phyloP scores from a whole-genome alignment of 495 filamentous ascomycete genomes.

The Paragyromitra xinjiangensis region DNA sequence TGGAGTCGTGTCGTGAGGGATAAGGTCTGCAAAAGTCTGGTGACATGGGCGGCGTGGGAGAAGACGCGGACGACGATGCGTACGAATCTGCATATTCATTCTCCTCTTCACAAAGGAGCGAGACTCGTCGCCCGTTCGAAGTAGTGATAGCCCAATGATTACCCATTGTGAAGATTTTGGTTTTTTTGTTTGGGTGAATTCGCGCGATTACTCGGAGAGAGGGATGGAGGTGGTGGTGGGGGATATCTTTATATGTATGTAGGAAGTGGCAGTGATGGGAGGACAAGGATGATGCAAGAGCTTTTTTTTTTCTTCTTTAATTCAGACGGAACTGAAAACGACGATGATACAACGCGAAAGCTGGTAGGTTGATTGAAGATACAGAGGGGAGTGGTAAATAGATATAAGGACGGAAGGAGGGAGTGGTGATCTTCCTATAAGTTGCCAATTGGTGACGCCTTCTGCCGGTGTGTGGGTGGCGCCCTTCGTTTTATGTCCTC shows the following conservation, averaged over 20 bases:
- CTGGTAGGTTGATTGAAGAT: conserved; percentile 37
- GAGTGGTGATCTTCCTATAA: conserved; percentile 50
- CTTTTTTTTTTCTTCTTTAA: conserved; percentile 39
- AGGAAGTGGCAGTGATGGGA: conserved; percentile 23
- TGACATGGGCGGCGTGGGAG: conserved; percentile 56
- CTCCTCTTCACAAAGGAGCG: conserved; percentile 55
- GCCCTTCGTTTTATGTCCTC: conserved; percentile 53
- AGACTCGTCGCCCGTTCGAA: conserved; percentile 56
- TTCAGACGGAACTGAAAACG: conserved; percentile 48
- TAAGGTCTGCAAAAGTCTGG: conserved; percentile 53
- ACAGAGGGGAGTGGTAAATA: conserved; percentile 43
- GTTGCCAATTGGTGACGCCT: conserved; percentile 53
- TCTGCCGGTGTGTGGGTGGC: conserved; percentile 52
- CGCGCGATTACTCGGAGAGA: conserved; percentile 34
- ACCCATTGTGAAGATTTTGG: conserved; percentile 38
- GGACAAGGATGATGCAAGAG: conserved; percentile 50
- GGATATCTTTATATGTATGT: conserved; percentile 37
- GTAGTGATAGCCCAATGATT: conserved; percentile 56
- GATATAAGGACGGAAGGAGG: conserved; percentile 44
- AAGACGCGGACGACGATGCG: conserved; percentile 49
- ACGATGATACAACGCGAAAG: conserved; percentile 38
- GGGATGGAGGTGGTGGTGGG: conserved; percentile 17
- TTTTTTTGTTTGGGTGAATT: conserved; percentile 9
- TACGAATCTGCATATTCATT: conserved; percentile 48
- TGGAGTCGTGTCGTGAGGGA: conserved; percentile 51